Evolutionary conservation across 768 basidiomycete species (phyloP), one percentile per base, ranked within the genome.

Genomic region (Pholiota molesta): DNA sequence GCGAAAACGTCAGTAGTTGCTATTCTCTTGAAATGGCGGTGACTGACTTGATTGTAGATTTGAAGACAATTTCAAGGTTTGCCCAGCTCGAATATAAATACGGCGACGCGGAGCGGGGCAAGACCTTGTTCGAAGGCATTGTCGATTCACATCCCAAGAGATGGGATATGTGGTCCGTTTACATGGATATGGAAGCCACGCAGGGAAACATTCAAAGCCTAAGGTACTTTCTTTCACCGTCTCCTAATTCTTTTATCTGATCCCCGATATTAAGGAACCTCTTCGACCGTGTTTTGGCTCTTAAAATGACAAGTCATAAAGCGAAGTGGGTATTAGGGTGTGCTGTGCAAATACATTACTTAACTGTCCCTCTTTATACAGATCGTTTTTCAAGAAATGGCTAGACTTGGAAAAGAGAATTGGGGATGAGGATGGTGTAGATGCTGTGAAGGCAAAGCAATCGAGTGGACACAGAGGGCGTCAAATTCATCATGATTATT

Each of bases 381-480:
- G 94, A 77, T 86, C 89, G 29, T 90, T 98, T 75, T 99, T 99
- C 85, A 99, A 99, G 77, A 98, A 98, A 74, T 97, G 96, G 94
- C 80, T 99, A 33, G 89, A 89, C 62, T 75, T 97, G 40, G 97
- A 99, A 74, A 86, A 85, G 66, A 84, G 86, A 66, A 77, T 95
- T 61, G 97, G 97, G 4, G 93, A 97, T 68, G 93, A 91, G 62
- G 88, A 89, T 45, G 95, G 95, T 19, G 88, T 86, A 28, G 83
- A 84, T 31, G 72, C 73, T 51, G 96, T 97, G 51, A 99, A 98
- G 79, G 80, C 86, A 66, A 92, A 72, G 97, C 97, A 13, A 77
- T 95, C 44, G 95, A 94, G 74, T 99, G 95, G 95, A 92, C 92
- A 63, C 90, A 86, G 72, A 82, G 76, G 64, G 72, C 73, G 59